Conservation (phyloP, 2,329 filamentous ascomycete species). For the Colletotrichum tropicicola region DNA sequence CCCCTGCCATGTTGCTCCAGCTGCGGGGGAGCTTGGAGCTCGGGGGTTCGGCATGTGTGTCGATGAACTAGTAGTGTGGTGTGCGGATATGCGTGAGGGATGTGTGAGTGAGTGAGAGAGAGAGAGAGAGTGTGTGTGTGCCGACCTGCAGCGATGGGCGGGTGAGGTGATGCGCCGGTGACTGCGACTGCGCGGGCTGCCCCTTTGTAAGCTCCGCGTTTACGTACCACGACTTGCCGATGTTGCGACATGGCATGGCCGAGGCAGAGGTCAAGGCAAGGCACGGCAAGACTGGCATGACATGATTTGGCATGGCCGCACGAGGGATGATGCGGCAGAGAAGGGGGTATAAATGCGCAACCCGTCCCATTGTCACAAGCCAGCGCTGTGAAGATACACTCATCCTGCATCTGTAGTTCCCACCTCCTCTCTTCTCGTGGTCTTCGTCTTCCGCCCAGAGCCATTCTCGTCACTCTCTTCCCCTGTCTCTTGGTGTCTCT, state of each 20-base stretch:
- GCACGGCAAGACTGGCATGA: background rate
- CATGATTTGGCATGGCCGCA: background rate
- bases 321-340: background rate
- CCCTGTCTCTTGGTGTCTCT: background rate
- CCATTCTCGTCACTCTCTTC: background rate
- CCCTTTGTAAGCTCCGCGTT: slow-evolving; percentile 16
- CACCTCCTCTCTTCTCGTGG: background rate
- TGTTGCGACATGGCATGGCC: slow-evolving; percentile 7
- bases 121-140: background rate
- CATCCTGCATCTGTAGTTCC: background rate
- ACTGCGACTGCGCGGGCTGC: too few species aligned
- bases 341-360: slow-evolving; percentile 11
- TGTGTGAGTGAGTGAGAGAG: background rate
- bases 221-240: slow-evolving; percentile 11
- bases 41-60: slow-evolving; percentile 27
- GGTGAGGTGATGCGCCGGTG: slow-evolving; percentile 24
- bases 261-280: slow-evolving; percentile 26
- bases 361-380: background rate
- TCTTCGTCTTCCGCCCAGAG: background rate
- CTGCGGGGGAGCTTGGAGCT: slow-evolving; percentile 19
- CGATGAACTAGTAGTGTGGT: background rate
- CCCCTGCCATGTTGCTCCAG: slow-evolving; percentile 10
- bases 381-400: background rate
- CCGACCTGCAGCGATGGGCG: slow-evolving; percentile 16
- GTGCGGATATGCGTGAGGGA: background rate